A percentile compares a stretch with the other conserved stretches of the same genome.
phyloP scores from a whole-genome alignment of 1,284 basidiomycete species.

The Melampsora americana region DNA sequence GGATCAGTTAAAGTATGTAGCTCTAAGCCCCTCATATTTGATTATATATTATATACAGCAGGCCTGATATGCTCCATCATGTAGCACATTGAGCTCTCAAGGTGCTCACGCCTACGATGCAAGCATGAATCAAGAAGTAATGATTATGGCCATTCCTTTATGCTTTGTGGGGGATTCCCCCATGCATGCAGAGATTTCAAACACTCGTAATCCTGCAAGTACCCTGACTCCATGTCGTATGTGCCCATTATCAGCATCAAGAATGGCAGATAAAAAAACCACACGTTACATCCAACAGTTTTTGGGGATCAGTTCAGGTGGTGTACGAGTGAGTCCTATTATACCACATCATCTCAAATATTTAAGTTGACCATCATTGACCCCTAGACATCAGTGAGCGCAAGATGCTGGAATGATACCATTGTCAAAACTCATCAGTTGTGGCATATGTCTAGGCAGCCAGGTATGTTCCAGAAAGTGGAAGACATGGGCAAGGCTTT shows the following conservation, averaged over 20 bases:
- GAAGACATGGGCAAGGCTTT: neutral
- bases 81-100: neutral
- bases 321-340: too few species aligned
- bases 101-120: neutral
- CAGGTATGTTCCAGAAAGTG: too few species aligned
- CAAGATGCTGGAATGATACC: too few species aligned
- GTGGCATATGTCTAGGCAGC: too few species aligned
- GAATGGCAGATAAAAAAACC: neutral
- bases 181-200: conserved; percentile 1
- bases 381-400: too few species aligned
- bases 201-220: neutral
- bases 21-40: too few species aligned
- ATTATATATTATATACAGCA: neutral
- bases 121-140: neutral
- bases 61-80: neutral
- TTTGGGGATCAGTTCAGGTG: too few species aligned
- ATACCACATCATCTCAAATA: too few species aligned
- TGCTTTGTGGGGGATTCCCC: neutral
- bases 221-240: neutral
- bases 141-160: neutral
- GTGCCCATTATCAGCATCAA: neutral
- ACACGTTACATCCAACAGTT: too few species aligned
- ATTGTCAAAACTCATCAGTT: too few species aligned
- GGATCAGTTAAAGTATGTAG: conserved; percentile 5
- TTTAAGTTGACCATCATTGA: too few species aligned